Base-by-base conservation (phyloP, 2,329 filamentous ascomycete genomes). In the Colletotrichum tropicale region DNA sequence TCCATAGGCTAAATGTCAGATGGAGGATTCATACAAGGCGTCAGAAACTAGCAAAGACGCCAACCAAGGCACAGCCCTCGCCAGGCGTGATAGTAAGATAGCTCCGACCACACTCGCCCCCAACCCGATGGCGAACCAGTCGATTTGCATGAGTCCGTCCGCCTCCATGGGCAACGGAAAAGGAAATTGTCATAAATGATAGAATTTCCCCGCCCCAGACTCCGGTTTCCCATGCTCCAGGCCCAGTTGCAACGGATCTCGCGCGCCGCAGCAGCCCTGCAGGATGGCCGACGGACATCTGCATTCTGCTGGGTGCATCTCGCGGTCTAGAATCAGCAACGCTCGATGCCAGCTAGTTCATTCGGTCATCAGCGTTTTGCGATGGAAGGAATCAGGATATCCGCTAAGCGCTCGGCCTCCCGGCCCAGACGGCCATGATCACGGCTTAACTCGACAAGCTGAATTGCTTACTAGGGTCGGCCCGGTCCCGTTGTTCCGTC, bases 401-500 rank as follows among this genome's bases (percentile, higher is more conserved):
- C 7, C 34, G 28, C 7, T 28, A 52, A 71, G 36, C 28, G 36
- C 55, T 62, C 62, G 38, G 68, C 30, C n/a, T 12, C 26, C 30
- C 68, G 68, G 68, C 36, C 72, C 61, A 75, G 28, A 15, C 7
- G 52, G 21, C 68, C 68, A 66, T n/a, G 12, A 28, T 8, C 4
- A 38, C 67, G 72, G 26, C 21, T 38, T 36, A n/a, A 60, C 2
- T 58, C 16, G 30, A 18, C 7, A 3, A 18, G 30, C 60, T 52
- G 12, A 16, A 55, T 7, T 18, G 6, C 16, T 72, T 13, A 24
- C 68, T 75, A 75, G 72, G 72, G 61, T 55, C 72, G 72, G 72
- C 69, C 72, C 72, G 72, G 72, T 58, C 72, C 68, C 58, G 38
- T 30, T 21, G 30, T 72, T 67, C 69, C 55, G 69, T 16, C 24